Conservation (phyloP, 441 rosid species). For the Euphorbia corollata region DNA sequence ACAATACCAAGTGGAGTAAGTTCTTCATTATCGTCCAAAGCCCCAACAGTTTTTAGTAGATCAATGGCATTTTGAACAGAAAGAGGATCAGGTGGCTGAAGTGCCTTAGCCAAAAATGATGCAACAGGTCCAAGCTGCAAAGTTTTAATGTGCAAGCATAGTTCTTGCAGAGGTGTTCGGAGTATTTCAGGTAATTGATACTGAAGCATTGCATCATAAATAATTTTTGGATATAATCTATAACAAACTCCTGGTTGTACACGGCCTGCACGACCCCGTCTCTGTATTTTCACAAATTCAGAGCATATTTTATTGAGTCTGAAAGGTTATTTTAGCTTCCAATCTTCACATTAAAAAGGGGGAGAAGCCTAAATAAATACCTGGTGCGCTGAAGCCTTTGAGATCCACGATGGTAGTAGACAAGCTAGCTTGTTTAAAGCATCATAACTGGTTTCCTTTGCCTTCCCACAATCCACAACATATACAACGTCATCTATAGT, state of each 20-base stretch:
- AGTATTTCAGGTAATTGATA: conserved; percentile 92
- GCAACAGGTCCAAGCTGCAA: conserved; percentile 83
- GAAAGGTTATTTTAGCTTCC: conserved; percentile 12
- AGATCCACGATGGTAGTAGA: conserved; percentile 87
- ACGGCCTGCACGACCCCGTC: conserved; percentile 98
- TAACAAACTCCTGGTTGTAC: conserved; percentile 92
- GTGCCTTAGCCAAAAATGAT: conserved; percentile 84
- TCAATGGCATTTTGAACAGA: conserved; percentile 93
- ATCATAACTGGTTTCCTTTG: conserved; percentile 94
- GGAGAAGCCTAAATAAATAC: conserved; percentile 31
- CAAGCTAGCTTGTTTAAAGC: conserved; percentile 94
- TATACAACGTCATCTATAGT: conserved; percentile 94
- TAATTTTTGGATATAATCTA: conserved; percentile 75
- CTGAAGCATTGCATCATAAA: conserved; percentile 66
- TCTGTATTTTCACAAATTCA: conserved; percentile 36
- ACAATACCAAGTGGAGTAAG: conserved; percentile 87
- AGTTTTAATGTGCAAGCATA: conserved; percentile 82
- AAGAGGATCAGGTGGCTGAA: conserved; percentile 93
- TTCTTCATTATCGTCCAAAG: conserved; percentile 72
- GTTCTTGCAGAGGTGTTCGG: conserved; percentile 87
- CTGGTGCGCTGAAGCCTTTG: conserved; percentile 94
- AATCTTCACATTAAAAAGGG: conserved; percentile 10
- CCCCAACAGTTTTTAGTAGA: conserved; percentile 85
- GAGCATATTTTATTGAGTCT: neutral
- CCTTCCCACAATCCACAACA: conserved; percentile 93